Evolutionary conservation across 2,329 filamentous ascomycete genomes (phyloP).

Genomic region (Cladosporium halotolerans): DNA sequence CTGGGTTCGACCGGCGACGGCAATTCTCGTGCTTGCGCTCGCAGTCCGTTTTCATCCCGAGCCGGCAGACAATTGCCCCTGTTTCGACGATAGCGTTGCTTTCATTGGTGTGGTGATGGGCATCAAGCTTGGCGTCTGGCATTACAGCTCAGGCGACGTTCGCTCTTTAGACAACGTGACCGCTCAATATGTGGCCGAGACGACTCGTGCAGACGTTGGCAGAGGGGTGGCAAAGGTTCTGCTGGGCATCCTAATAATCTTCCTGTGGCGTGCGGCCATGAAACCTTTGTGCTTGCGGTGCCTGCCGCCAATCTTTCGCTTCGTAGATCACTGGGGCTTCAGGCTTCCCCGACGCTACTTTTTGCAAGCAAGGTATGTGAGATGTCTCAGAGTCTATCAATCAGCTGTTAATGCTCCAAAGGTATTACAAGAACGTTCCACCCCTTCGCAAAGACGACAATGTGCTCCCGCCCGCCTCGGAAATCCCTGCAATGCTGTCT

Average conservation of each 20-base stretch:
- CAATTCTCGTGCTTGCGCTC: conserved; percentile 61
- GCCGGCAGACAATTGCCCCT: conserved; percentile 92
- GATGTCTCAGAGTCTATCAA: neutral
- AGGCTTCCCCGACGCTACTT: conserved; percentile 86
- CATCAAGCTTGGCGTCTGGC: conserved; percentile 76
- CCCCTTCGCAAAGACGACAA: conserved; percentile 71
- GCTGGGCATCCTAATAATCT: conserved; percentile 75
- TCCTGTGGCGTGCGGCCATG: conserved; percentile 83
- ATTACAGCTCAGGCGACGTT: conserved; percentile 43
- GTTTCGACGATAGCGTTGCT: conserved; percentile 91
- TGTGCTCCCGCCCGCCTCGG: conserved; percentile 80
- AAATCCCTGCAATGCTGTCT: conserved; percentile 74
- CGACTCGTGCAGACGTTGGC: conserved; percentile 52
- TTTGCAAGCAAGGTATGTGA: conserved; percentile 65
- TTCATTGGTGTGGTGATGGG: conserved; percentile 90
- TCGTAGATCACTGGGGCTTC: conserved; percentile 72
- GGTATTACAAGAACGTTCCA: conserved; percentile 79
- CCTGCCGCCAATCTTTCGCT: conserved; percentile 80
- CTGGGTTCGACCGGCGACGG: conserved; percentile 58
- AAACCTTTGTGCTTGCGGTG: conserved; percentile 73
- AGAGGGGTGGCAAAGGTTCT: conserved; percentile 62
- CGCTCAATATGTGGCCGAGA: conserved; percentile 25
- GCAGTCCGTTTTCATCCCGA: conserved; percentile 82
- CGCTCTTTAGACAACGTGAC: conserved; percentile 26
- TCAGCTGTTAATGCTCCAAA: conserved; percentile 17